These are phyloP conservation scores for Rhizopus microsporus DNA, from an alignment of 371 early-diverging fungal genomes.

Conservation along the genomic window DNA sequence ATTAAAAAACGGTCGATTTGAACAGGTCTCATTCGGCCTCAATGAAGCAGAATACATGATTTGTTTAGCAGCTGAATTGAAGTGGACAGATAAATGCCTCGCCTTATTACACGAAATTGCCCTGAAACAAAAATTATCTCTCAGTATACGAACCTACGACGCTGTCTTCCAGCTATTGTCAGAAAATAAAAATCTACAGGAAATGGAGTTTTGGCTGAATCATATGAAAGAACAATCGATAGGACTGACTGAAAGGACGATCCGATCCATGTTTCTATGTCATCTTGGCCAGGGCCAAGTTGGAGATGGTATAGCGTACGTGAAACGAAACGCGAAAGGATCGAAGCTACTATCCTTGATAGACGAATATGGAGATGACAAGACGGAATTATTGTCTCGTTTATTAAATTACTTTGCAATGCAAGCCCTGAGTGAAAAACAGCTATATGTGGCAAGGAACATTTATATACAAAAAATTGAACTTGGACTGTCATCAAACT, in stretches of 20 bases:
- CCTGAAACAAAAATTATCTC: slow-evolving; percentile 4
- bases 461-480: slow-evolving; percentile 24
- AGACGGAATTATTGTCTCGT: slow-evolving; percentile 17
- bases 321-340: slow-evolving; percentile 13
- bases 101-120: slow-evolving; percentile 13
- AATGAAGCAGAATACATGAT: slow-evolving; percentile 21
- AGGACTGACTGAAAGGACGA: slow-evolving; percentile 3
- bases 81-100: slow-evolving; percentile 13
- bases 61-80: slow-evolving; percentile 15
- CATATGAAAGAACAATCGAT: slow-evolving; percentile 10
- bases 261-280: slow-evolving; percentile 23
- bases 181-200: slow-evolving; percentile 5
- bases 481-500: slow-evolving; percentile 15
- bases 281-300: slow-evolving; percentile 12
- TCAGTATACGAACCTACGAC: slow-evolving; percentile 25
- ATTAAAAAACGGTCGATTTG: slow-evolving; percentile 12
- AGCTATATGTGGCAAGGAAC: slow-evolving; percentile 21
- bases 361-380: not conserved
- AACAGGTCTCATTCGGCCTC: slow-evolving; percentile 12
- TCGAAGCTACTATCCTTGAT: slow-evolving; percentile 7
- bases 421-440: slow-evolving; percentile 19
- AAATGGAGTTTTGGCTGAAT: slow-evolving; percentile 27
- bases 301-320: slow-evolving; percentile 15
- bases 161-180: slow-evolving; percentile 32
- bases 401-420: slow-evolving; percentile 25